Conservation (phyloP, 2,329 filamentous ascomycete species). For the Diaporthe destruens region DNA sequence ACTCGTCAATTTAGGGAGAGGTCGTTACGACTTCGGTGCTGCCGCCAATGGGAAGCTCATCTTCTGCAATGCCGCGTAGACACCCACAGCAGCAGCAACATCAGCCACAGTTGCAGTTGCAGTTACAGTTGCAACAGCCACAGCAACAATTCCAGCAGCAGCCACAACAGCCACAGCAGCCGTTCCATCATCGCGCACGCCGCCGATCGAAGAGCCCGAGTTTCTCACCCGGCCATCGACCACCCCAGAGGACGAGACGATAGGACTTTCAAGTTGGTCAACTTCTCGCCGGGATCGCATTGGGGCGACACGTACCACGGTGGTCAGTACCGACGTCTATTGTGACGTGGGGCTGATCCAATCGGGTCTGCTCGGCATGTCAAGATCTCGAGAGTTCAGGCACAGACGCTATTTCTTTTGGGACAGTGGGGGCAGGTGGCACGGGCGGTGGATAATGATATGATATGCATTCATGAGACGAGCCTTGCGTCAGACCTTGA, state of each 20-base stretch:
- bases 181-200: slow-evolving; percentile 7
- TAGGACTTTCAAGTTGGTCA: slow-evolving; percentile 14
- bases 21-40: not conserved
- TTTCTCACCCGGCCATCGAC: slow-evolving; percentile 20
- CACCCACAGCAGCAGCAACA: slow-evolving; percentile 11
- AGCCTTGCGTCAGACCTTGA: not conserved
- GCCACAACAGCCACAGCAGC: not conserved
- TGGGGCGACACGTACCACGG: too few species aligned
- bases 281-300: not conserved
- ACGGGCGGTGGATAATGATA: not conserved
- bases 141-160: not conserved
- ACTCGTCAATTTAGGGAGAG: not conserved
- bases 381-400: not conserved
- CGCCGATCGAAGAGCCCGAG: slow-evolving; percentile 31
- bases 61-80: not conserved
- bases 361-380: not conserved
- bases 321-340: not conserved
- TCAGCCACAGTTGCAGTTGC: not conserved
- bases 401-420: not conserved
- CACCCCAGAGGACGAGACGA: slow-evolving; percentile 10
- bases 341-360: not conserved
- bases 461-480: slow-evolving; percentile 28
- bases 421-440: not conserved
- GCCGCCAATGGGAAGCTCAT: not conserved
- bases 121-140: not conserved